Evolutionary conservation across 2,329 filamentous ascomycete genomes (phyloP).

Genomic region (Bipolaris gigantea): DNA sequence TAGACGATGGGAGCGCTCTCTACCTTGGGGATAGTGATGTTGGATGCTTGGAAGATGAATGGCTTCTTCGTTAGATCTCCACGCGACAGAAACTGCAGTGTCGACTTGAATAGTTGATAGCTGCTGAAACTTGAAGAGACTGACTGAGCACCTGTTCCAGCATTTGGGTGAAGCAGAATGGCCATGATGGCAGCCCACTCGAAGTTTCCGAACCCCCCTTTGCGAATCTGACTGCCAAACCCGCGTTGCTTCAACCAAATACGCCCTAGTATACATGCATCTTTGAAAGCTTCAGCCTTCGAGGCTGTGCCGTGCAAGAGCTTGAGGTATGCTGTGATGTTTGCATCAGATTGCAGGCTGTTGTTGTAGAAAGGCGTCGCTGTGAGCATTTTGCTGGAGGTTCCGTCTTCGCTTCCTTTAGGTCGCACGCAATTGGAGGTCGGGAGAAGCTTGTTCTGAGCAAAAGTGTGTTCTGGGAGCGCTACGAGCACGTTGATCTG

Average conservation of each 20-base stretch:
- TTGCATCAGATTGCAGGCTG: conserved; percentile 75
- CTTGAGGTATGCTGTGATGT: conserved; percentile 73
- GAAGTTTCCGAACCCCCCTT: conserved; percentile 88
- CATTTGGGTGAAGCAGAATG: conserved; percentile 76
- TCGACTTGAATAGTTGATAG: conserved; percentile 93
- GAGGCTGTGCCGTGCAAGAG: conserved; percentile 70
- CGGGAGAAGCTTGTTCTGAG: conserved; percentile 69
- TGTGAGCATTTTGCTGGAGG: conserved; percentile 33
- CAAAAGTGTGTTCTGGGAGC: conserved; percentile 69
- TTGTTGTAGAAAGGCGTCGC: conserved; percentile 89
- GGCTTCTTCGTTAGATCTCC: conserved; percentile 72
- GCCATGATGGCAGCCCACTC: conserved; percentile 86
- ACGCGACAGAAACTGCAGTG: conserved; percentile 80
- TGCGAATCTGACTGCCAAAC: conserved; percentile 67
- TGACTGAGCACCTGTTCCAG: conserved; percentile 68
- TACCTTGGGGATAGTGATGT: conserved; percentile 42
- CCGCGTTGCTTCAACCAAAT: conserved; percentile 90
- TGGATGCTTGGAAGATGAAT: conserved; percentile 53
- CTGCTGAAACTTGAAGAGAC: conserved; percentile 82
- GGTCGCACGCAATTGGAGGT: conserved; percentile 69
- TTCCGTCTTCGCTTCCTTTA: conserved; percentile 51
- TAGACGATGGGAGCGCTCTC: conserved; percentile 70
- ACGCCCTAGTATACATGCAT: conserved; percentile 83
- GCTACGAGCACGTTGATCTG: conserved; percentile 76
- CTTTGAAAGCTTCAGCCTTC: conserved; percentile 71